Percentiles rank a stretch among this genome's conserved stretches.
Conservation (phyloP, 164 flowering plant genomes). For the Warburgia ugandensis region DNA sequence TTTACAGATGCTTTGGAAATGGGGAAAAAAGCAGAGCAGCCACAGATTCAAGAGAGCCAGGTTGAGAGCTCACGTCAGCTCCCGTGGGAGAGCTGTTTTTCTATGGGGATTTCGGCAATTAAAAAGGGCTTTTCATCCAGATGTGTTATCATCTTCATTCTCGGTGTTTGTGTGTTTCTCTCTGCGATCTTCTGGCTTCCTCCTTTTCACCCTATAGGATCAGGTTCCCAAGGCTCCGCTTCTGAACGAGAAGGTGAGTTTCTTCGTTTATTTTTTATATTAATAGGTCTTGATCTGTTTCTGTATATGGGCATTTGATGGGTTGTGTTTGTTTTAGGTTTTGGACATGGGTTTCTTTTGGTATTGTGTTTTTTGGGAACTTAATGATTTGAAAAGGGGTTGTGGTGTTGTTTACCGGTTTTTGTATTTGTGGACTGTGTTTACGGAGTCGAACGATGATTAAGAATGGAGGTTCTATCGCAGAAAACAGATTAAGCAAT, state of each 20-base stretch:
- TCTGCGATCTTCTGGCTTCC: conserved; percentile 47
- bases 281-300: conserved; percentile 5
- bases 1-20: conserved; percentile 50
- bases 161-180: conserved; percentile 33
- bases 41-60: conserved; percentile 8
- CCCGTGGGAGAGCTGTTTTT: too few species aligned
- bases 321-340: background rate
- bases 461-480: too few species aligned
- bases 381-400: too few species aligned
- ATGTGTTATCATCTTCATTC: conserved; percentile 43
- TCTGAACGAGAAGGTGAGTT: conserved; percentile 31
- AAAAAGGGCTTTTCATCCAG: conserved; percentile 32
- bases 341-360: background rate
- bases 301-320: background rate
- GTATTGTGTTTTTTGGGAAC: background rate
- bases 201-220: conserved; percentile 16
- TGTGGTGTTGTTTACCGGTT: too few species aligned
- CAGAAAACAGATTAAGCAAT: too few species aligned
- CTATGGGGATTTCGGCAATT: too few species aligned
- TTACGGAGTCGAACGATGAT: too few species aligned
- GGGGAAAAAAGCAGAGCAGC: conserved; percentile 46
- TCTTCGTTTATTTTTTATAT: conserved; percentile 1
- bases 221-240: conserved; percentile 27
- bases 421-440: too few species aligned
- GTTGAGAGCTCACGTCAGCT: conserved; percentile 12